These are phyloP conservation scores for Rubroshorea leprosula DNA, from an alignment of 345 rosid genomes.

Conservation along the genomic window DNA sequence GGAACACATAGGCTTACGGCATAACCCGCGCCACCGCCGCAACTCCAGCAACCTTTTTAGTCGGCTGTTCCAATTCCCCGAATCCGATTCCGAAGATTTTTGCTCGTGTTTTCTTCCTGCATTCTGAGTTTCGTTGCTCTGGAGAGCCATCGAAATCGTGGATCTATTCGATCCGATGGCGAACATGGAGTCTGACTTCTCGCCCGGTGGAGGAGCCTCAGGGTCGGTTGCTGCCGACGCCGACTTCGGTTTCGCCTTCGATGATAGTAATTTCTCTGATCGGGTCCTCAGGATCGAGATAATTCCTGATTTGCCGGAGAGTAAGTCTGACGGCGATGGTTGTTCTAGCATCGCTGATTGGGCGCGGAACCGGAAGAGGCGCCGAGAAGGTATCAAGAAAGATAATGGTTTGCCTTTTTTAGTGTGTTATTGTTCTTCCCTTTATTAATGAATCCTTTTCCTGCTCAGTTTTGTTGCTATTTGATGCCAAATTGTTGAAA, in stretches of 20 bases:
- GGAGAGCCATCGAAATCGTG: background rate
- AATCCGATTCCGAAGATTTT: background rate
- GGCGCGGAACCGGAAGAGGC: constrained; percentile 69
- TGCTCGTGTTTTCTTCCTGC: background rate
- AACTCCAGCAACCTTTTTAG: no score
- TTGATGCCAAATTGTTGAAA: background rate
- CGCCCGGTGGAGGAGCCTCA: constrained; percentile 15
- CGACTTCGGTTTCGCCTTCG: constrained; percentile 74
- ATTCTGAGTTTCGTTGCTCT: constrained; percentile 1
- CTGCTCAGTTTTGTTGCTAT: background rate
- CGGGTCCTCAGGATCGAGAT: constrained; percentile 69
- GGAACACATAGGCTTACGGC: no score
- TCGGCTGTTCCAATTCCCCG: background rate
- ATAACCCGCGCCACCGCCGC: no score
- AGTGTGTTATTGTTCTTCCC: background rate
- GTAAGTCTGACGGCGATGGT: constrained; percentile 37
- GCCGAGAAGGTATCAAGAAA: constrained; percentile 49
- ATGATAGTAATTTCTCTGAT: constrained; percentile 75
- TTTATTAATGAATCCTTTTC: background rate
- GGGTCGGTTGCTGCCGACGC: constrained; percentile 30
- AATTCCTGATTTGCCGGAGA: constrained; percentile 35
- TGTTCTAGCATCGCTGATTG: constrained; percentile 55
- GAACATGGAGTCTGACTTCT: constrained; percentile 41
- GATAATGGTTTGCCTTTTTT: constrained; percentile 24
- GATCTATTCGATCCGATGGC: constrained; percentile 39